Base-by-base conservation (phyloP, 768 basidiomycete genomes). In the Tricholoma furcatifolium region DNA sequence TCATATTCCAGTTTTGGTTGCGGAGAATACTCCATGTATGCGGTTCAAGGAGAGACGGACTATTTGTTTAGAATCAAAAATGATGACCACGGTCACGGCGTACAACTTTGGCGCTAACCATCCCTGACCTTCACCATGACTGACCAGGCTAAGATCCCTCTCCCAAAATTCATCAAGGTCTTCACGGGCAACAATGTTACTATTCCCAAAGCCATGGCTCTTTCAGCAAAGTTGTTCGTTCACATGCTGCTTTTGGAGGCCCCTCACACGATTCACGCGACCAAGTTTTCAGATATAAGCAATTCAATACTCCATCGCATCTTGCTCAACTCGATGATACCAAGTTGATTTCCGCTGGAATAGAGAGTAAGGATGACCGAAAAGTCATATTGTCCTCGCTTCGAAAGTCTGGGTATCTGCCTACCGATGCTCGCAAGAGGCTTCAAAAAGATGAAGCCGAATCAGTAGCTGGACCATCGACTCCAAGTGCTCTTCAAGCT, bases 151-250 rank as follows among this genome's bases (percentile, higher is more conserved):
- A 85, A 84, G 51, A 72, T 92, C 10, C 65, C 84, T 21, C 65
- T 92, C 7, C 85, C 86, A 3, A 72, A 71, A 18, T 91, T 87
- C 62, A 71, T 92, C 21, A 84, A 90, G 65, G 57, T 86, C 10
- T 70, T 91, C 21, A 83, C 85, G 6, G 71, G 61, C 42, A 79
- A 80, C 53, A 74, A 78, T 62, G 66, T 91, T 0, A 68, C 84
- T 1, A 74, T 87, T 50, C 62, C 75, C 31, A 83, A 85, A 57
- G 88, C 90, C 12, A 91, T 93, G 77, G 68, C 74, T 12, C 67
- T 88, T 21, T 79, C 89, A 34, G 77, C 79, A 51, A 89, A 88
- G 77, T 74, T 88, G 88, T 88, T 53, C 53, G 79, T 48, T 24
- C 36, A 0, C 17, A 9, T 38, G 31, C 50, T 30, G 18, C 14